Percentiles rank a stretch among this genome's conserved stretches.
phyloP scores from a whole-genome alignment of 257 asterid genomes.

The Voacanga thouarsii region DNA sequence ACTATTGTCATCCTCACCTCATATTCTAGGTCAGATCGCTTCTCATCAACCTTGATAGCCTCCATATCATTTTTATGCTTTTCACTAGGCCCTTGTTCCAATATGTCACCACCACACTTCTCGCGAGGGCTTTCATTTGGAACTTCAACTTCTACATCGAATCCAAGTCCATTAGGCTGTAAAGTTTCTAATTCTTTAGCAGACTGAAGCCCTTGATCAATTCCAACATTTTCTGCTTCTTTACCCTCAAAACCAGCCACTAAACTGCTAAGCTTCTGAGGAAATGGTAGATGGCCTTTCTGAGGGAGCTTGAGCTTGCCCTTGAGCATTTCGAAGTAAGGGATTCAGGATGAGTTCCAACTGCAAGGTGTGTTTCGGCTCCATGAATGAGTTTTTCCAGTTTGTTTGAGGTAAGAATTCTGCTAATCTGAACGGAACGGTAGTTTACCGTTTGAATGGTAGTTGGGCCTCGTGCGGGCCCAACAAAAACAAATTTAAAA shows the following conservation, averaged over 20 bases:
- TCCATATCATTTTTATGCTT: neutral
- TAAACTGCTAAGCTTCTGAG: slow-evolving; percentile 11
- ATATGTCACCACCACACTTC: neutral
- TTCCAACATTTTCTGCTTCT: neutral
- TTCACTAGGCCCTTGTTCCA: slow-evolving; percentile 2
- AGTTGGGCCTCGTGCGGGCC: neutral
- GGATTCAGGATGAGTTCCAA: neutral
- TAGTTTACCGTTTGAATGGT: slow-evolving; percentile 20
- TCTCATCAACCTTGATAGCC: slow-evolving; percentile 6
- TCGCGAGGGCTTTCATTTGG: neutral
- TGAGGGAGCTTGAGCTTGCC: slow-evolving; percentile 11
- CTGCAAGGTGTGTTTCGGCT: neutral
- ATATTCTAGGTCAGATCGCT: slow-evolving; percentile 23
- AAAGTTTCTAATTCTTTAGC: slow-evolving; percentile 21
- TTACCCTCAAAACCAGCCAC: neutral
- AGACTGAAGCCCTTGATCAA: neutral
- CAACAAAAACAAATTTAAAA: neutral
- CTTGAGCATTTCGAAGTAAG: slow-evolving; percentile 10
- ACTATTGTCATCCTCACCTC: slow-evolving; percentile 11
- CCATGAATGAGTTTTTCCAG: neutral
- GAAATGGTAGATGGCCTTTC: slow-evolving; percentile 4
- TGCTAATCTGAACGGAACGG: neutral
- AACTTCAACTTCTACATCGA: neutral
- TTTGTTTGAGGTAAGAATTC: neutral
- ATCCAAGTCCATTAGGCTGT: slow-evolving; percentile 9